Evolutionary conservation across 495 filamentous ascomycete genomes (phyloP), one percentile per base, ranked within the genome.

Genomic region (Penicillium fimorum): DNA sequence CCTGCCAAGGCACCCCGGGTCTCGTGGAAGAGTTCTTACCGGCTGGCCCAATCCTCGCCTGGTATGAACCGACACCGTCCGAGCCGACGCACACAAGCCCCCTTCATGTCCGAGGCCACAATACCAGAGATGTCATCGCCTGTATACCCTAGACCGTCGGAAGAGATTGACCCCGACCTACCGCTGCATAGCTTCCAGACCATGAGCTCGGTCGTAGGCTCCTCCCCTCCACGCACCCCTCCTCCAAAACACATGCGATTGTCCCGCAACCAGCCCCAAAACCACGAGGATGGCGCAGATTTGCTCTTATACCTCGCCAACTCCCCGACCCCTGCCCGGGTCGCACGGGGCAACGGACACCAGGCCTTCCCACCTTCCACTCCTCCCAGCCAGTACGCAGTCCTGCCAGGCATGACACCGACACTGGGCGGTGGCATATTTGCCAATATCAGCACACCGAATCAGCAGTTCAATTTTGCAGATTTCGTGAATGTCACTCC

Each of bases 401-500:
- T 84, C 12, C 78, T 96, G 30, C 71, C 72, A 9, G 69, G 68
- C 9, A 43, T 78, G 58, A 96, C 92, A 17, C 87, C 88, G n/a
- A 94, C 91, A 7, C 88, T 90, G 5, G 87, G 86, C 15, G 79
- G 77, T 33, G 79, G 75, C 41, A 75, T 84, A 5, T 85, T 86
- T 57, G 67, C 71, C 10, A 82, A 79, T 47, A 76, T 84, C 42
- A 80, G 79, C 41, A 86, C 82, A 4, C 82, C 82, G 2, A 76
- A 76, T 27, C 82, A 85, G 53, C 84, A 84, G 56, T 96, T 97
- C 75, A 94, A 97, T 74, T 96, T 97, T 74, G 85, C 91, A 8
- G 95, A 97, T 68, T 99, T 96, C 67, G 87, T 97, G 56, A 96
- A 99, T 67, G 90, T 97, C 71, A 96, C 94, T 13, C 94, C 95